Conservation (phyloP, 257 asterid genomes). For the Linaria vulgaris region DNA sequence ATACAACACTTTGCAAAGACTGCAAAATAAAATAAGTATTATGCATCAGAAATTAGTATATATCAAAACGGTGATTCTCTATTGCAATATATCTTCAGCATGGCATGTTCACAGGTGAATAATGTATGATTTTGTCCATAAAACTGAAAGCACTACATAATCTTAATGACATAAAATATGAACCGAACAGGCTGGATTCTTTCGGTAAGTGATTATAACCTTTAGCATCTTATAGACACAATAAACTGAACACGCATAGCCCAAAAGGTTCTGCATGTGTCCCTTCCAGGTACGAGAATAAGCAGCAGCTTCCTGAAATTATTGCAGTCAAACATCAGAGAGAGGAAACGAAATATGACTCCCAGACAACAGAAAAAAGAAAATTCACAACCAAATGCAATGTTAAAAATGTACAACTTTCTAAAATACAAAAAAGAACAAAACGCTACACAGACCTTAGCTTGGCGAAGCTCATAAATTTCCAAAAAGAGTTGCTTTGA, state of each 20-base stretch:
- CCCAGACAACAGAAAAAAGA: slow-evolving; percentile 18
- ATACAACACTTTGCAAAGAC: slow-evolving; percentile 95
- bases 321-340: slow-evolving; percentile 27
- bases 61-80: slow-evolving; percentile 5
- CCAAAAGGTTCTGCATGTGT: slow-evolving; percentile 96
- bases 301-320: slow-evolving; percentile 94
- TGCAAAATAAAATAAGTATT: slow-evolving; percentile 47
- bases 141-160: slow-evolving; percentile 3
- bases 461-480: slow-evolving; percentile 98
- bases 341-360: slow-evolving; percentile 4
- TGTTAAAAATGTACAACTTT: not conserved
- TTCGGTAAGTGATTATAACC: slow-evolving; percentile 39
- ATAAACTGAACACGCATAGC: slow-evolving; percentile 88
- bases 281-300: slow-evolving; percentile 99
- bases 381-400: slow-evolving; percentile 16
- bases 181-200: slow-evolving; percentile 2
- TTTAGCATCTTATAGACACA: slow-evolving; percentile 96
- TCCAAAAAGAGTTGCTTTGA: slow-evolving; percentile 90
- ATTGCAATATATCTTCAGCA: slow-evolving; percentile 3
- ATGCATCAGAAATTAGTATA: slow-evolving; percentile 27
- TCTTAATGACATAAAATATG: slow-evolving; percentile 12
- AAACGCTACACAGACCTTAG: slow-evolving; percentile 61
- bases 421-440: slow-evolving; percentile 22
- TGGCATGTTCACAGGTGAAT: not conserved
- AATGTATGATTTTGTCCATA: not conserved